A percentile compares a stretch with the other conserved stretches of the same genome.
Evolutionary conservation across 768 basidiomycete species (phyloP).

Genomic region (Paxillus involutus): DNA sequence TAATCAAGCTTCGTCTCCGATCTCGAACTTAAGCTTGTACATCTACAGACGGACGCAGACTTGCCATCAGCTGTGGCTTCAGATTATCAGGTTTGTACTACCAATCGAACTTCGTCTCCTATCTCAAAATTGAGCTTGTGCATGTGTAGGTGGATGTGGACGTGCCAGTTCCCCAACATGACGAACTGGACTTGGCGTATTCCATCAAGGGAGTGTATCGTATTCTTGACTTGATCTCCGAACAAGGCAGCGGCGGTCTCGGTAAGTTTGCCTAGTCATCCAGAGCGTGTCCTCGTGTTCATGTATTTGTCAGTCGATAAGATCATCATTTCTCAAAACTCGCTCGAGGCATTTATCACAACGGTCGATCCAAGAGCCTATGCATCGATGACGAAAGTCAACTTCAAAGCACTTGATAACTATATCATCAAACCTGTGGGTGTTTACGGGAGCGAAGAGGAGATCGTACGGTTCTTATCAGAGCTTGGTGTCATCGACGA

Average conservation of each 20-base stretch:
- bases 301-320: constrained; percentile 48
- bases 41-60: too few relatives aligned
- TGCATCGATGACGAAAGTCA: constrained; percentile 50
- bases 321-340: constrained; percentile 56
- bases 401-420: constrained; percentile 53
- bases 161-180: neutral
- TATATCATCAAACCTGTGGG: constrained; percentile 49
- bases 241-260: constrained; percentile 49
- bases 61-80: too few relatives aligned
- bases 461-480: constrained; percentile 47
- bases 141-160: too few relatives aligned
- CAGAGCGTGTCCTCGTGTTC: neutral
- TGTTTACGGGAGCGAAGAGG: constrained; percentile 54
- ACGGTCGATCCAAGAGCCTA: constrained; percentile 52
- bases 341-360: constrained; percentile 49
- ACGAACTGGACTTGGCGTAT: constrained; percentile 20
- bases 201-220: constrained; percentile 50
- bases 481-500: constrained; percentile 37
- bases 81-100: too few relatives aligned
- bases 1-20: too few relatives aligned
- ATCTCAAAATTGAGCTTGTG: too few relatives aligned
- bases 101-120: too few relatives aligned
- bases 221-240: constrained; percentile 53
- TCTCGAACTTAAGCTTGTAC: too few relatives aligned
- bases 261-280: constrained; percentile 32